Conservation (phyloP, 2,329 filamentous ascomycete genomes). For the Hypoxylon rubiginosum region DNA sequence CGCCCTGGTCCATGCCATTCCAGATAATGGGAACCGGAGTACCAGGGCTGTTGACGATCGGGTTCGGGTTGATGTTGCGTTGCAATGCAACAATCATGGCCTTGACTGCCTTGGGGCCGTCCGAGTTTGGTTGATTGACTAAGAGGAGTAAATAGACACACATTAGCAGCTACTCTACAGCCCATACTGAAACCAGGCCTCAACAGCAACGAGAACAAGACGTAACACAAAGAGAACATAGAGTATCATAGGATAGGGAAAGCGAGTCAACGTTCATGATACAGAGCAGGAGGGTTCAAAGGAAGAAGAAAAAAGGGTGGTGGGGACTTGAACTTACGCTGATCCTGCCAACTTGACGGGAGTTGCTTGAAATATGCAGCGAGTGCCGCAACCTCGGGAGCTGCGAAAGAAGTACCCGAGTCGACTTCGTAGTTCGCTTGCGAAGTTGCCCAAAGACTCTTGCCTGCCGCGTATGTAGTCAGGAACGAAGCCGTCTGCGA, state of each 20-base stretch:
- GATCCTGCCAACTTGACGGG: conserved; percentile 5
- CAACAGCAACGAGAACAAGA: not conserved
- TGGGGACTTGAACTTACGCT: conserved; percentile 4
- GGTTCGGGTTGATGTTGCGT: not conserved
- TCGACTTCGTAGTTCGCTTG: not conserved
- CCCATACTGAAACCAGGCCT: not conserved
- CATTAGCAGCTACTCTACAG: not conserved
- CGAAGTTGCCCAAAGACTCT: not conserved
- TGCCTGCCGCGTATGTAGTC: conserved; percentile 13
- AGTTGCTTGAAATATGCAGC: conserved; percentile 17
- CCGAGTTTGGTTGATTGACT: conserved; percentile 15
- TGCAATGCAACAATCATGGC: conserved; percentile 18
- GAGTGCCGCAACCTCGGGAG: conserved; percentile 17
- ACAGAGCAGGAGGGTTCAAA: not conserved
- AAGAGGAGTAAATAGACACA: not conserved
- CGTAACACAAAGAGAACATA: not conserved
- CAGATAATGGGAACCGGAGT: conserved; percentile 9
- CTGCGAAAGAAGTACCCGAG: conserved; percentile 13
- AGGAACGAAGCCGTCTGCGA: conserved; percentile 7
- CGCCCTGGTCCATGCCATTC: conserved; percentile 17
- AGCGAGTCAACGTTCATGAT: not conserved
- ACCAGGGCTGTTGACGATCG: not conserved
- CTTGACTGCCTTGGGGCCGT: conserved; percentile 17
- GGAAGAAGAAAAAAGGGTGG: not conserved
- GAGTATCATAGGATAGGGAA: not conserved